Evolutionary conservation across 257 asterid species (phyloP).

Genomic region (Solanum neorickii): DNA sequence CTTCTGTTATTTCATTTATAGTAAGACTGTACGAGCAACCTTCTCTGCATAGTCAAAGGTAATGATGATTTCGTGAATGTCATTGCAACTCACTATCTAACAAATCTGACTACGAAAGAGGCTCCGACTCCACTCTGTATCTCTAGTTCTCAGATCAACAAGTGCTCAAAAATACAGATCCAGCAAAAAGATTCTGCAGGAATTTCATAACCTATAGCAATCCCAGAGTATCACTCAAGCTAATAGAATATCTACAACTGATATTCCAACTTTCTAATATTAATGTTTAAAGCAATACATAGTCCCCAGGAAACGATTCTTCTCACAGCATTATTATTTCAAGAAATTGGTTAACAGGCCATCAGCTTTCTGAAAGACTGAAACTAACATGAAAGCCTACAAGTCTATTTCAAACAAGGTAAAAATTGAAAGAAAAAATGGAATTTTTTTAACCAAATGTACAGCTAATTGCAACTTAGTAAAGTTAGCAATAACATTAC

Average conservation of each 20-base stretch:
- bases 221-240: background rate
- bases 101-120: background rate
- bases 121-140: background rate
- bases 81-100: background rate
- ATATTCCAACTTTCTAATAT: background rate
- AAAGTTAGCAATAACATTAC: background rate
- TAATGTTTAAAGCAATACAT: background rate
- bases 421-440: background rate
- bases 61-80: background rate
- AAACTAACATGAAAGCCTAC: background rate
- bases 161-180: background rate
- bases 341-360: background rate
- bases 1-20: background rate
- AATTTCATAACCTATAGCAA: background rate
- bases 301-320: background rate
- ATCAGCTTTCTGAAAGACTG: background rate
- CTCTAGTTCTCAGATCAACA: background rate
- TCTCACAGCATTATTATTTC: background rate
- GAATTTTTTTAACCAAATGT: background rate
- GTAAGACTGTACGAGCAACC: background rate
- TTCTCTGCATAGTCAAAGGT: background rate
- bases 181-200: background rate
- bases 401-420: background rate
- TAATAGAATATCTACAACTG: background rate
- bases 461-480: background rate